Conservation (phyloP, 768 basidiomycete species). For the Podaxis sp. region DNA sequence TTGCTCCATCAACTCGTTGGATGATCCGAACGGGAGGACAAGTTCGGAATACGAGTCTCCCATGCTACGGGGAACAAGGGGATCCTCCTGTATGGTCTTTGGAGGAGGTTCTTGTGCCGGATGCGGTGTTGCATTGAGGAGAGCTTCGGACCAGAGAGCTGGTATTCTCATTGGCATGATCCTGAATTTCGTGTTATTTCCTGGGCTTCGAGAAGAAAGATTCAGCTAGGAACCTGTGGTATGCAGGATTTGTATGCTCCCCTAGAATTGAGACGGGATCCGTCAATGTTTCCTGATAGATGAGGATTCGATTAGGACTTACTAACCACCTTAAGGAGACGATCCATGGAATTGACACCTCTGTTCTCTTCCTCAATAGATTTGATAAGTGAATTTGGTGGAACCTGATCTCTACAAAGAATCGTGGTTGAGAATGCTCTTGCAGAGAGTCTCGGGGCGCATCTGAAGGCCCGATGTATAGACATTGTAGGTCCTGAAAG, state of each 20-base stretch:
- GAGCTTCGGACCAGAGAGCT: slow-evolving; percentile 57
- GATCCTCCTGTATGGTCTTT: slow-evolving; percentile 20
- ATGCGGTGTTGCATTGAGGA: slow-evolving; percentile 37
- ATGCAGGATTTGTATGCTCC: slow-evolving; percentile 49
- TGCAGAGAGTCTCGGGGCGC: background rate
- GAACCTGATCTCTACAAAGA: background rate
- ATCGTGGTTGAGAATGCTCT: background rate
- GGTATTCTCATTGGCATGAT: slow-evolving; percentile 55
- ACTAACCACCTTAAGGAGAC: slow-evolving; percentile 55
- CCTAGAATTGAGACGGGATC: slow-evolving; percentile 28
- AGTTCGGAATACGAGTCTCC: slow-evolving; percentile 71
- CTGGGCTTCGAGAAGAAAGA: background rate
- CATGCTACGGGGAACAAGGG: slow-evolving; percentile 53
- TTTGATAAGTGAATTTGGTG: slow-evolving; percentile 14
- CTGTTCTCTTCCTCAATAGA: slow-evolving; percentile 51
- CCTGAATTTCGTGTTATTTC: slow-evolving; percentile 27
- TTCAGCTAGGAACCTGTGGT: slow-evolving; percentile 39
- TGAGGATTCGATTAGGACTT: slow-evolving; percentile 25
- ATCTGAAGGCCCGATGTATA: background rate
- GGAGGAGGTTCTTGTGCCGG: slow-evolving; percentile 16
- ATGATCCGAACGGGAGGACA: slow-evolving; percentile 60
- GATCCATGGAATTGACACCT: slow-evolving; percentile 58
- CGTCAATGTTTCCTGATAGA: background rate
- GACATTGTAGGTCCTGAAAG: background rate
- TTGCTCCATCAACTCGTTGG: slow-evolving; percentile 56